These are phyloP conservation scores for Mortierella sp. DNA, from an alignment of 371 early-diverging fungal species.

Conservation along the genomic window DNA sequence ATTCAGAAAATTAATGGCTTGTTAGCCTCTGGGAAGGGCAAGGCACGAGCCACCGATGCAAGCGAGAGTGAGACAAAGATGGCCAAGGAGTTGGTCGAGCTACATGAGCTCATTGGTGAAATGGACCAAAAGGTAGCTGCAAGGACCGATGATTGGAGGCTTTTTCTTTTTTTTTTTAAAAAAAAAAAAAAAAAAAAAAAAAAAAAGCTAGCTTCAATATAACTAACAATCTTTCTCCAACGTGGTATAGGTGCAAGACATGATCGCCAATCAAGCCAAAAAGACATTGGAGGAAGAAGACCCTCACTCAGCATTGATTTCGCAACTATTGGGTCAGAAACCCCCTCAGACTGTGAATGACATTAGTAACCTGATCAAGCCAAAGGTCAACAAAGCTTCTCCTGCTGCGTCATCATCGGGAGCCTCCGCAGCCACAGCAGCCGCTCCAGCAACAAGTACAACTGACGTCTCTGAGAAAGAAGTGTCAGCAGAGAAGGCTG, in stretches of 20 bases:
- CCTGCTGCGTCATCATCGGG: conserved; percentile 7
- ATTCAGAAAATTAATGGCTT: conserved; percentile 47
- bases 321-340: conserved; percentile 25
- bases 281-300: conserved; percentile 23
- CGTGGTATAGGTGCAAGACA: conserved; percentile 26
- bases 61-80: conserved; percentile 48
- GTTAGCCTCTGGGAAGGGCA: conserved; percentile 52
- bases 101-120: conserved; percentile 53
- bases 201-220: too few relatives aligned
- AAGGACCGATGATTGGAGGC: background rate
- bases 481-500: conserved; percentile 6
- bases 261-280: conserved; percentile 38
- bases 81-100: conserved; percentile 50
- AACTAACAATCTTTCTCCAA: background rate
- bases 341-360: conserved; percentile 20
- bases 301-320: conserved; percentile 29
- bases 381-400: conserved; percentile 22
- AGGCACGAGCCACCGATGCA: conserved; percentile 51
- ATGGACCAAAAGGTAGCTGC: conserved; percentile 54
- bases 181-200: too few relatives aligned
- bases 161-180: too few relatives aligned
- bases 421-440: conserved; percentile 9
- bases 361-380: conserved; percentile 47
- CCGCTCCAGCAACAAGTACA: background rate
- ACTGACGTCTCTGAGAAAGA: conserved; percentile 1